Evolutionary conservation across 2,329 filamentous ascomycete genomes (phyloP).

Genomic region (Corynespora cassiicola): DNA sequence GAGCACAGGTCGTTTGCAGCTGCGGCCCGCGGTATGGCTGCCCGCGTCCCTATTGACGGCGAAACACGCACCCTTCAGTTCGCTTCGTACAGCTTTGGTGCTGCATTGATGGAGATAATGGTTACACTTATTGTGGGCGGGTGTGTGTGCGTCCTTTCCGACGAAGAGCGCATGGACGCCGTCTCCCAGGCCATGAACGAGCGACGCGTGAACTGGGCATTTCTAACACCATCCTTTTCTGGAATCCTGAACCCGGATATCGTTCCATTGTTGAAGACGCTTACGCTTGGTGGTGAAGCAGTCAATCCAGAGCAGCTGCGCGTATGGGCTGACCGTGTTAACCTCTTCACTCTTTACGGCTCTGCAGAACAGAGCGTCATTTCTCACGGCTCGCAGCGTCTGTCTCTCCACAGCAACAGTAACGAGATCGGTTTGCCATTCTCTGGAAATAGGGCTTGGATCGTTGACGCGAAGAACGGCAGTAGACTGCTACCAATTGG

Average conservation of each 20-base stretch:
- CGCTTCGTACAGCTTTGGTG: conserved; percentile 58
- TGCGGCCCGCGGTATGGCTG: conserved; percentile 6
- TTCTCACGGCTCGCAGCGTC: no score
- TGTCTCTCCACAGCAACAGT: no score
- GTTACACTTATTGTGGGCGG: conserved; percentile 55
- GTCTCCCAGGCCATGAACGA: conserved; percentile 32
- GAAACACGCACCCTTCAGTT: conserved; percentile 54
- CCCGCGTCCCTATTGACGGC: conserved; percentile 54
- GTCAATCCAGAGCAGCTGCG: conserved; percentile 3
- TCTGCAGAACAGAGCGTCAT: no score
- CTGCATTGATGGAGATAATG: conserved; percentile 59
- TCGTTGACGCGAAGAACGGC: neutral
- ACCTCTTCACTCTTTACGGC: no score
- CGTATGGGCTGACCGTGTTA: no score
- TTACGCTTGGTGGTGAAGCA: conserved; percentile 12
- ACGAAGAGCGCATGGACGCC: conserved; percentile 57
- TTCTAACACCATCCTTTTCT: conserved; percentile 11
- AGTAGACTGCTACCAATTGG: conserved; percentile 2
- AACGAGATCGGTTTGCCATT: no score
- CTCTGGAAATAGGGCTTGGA: no score
- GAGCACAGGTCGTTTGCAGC: conserved; percentile 65
- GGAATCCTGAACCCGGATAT: conserved; percentile 3
- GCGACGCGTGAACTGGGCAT: conserved; percentile 8
- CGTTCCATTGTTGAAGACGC: conserved; percentile 1
- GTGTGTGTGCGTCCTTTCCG: conserved; percentile 60